A percentile compares a stretch with the other conserved stretches of the same genome.
phyloP scores from a whole-genome alignment of 139 green algal species.

The Tetradesmus obliquus region DNA sequence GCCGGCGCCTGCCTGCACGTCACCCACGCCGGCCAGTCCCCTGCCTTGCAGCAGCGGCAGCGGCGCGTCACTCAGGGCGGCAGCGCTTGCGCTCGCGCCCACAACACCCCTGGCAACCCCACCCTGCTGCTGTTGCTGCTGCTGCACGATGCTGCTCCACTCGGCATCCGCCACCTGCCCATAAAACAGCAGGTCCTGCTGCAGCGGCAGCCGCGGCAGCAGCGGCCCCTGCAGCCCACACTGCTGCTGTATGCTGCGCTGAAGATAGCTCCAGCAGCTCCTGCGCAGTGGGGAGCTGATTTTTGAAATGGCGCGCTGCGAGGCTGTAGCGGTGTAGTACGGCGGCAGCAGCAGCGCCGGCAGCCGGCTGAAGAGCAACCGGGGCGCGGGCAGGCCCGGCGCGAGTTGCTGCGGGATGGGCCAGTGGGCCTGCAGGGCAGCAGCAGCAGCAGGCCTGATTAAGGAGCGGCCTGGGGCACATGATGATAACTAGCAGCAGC shows the following conservation, averaged over 20 bases:
- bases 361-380: background rate
- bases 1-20: too few relatives aligned
- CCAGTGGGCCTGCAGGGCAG: constrained; percentile 11
- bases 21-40: too few relatives aligned
- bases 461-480: too few relatives aligned
- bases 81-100: too few relatives aligned
- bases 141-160: background rate
- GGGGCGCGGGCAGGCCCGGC: too few relatives aligned
- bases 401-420: background rate
- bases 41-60: too few relatives aligned
- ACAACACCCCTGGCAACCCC: background rate
- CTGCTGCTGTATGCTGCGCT: background rate
- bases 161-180: background rate
- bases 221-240: background rate
- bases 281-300: background rate
- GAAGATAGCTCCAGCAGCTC: background rate
- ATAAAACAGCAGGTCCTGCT: background rate
- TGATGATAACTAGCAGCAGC: too few relatives aligned
- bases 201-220: background rate
- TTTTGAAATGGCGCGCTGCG: background rate
- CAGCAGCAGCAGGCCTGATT: background rate
- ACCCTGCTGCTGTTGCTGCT: background rate
- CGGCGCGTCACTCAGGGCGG: background rate
- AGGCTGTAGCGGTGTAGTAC: background rate
- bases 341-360: constrained; percentile 18